Evolutionary conservation across 805 yeast genomes (phyloP).

Genomic region (Barnettozyma siamensis): DNA sequence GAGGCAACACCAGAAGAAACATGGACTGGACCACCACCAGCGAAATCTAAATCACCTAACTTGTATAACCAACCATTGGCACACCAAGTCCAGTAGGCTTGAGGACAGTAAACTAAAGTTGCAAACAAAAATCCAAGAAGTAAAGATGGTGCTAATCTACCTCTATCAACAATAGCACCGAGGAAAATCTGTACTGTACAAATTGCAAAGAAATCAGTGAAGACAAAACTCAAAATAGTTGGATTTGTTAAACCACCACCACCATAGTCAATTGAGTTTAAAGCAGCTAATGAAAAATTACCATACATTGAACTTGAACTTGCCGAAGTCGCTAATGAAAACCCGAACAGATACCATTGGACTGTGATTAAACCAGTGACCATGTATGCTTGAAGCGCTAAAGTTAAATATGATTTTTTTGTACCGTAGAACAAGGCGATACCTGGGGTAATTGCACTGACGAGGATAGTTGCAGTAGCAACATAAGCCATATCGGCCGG

Average conservation of each 20-base stretch:
- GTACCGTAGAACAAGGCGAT: slow-evolving; percentile 90
- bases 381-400: slow-evolving; percentile 72
- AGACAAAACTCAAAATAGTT: slow-evolving; percentile 55
- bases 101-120: slow-evolving; percentile 87
- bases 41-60: slow-evolving; percentile 94
- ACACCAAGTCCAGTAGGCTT: slow-evolving; percentile 95
- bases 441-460: slow-evolving; percentile 90
- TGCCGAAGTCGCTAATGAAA: slow-evolving; percentile 76
- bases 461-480: slow-evolving; percentile 23
- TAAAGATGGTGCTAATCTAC: slow-evolving; percentile 77
- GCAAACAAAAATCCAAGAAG: slow-evolving; percentile 80
- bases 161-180: slow-evolving; percentile 92
- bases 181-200: slow-evolving; percentile 86
- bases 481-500: slow-evolving; percentile 47
- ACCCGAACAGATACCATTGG: slow-evolving; percentile 98
- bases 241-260: slow-evolving; percentile 42
- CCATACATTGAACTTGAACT: slow-evolving; percentile 74
- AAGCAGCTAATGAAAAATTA: slow-evolving; percentile 72
- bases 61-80: slow-evolving; percentile 86
- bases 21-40: slow-evolving; percentile 99
- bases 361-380: slow-evolving; percentile 66
- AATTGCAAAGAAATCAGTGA: slow-evolving; percentile 83
- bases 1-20: slow-evolving; percentile 90
- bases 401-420: slow-evolving; percentile 72
- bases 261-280: slow-evolving; percentile 44